Percentiles rank a stretch among this genome's conserved stretches.
phyloP scores from a whole-genome alignment of 129 eudicot genomes.

The carrot (Daucus carota) region DH1_v3.0 NC_030382.2:43235501-43236000 shows the following conservation, averaged over 20 bases:
- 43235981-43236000: background rate
- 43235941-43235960: background rate
- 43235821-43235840: background rate
- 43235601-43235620: conserved; percentile 92
- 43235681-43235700: background rate
- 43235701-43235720: background rate
- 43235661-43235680: conserved; percentile 1
- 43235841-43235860: background rate
- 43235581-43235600: conserved; percentile 91
- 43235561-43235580: conserved; percentile 87
- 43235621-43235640: conserved; percentile 67
- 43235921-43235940: background rate
- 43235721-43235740: background rate
- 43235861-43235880: background rate
- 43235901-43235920: background rate
- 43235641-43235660: conserved; percentile 86
- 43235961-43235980: background rate
- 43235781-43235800: background rate
- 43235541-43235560: conserved; percentile 59
- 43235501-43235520: conserved; percentile 98
- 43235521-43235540: conserved; percentile 86
- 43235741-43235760: background rate
- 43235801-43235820: background rate
- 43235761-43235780: background rate
- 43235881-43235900: background rate